Base-by-base conservation (phyloP, 805 yeast species). In the Yamadazyma olivae region DNA sequence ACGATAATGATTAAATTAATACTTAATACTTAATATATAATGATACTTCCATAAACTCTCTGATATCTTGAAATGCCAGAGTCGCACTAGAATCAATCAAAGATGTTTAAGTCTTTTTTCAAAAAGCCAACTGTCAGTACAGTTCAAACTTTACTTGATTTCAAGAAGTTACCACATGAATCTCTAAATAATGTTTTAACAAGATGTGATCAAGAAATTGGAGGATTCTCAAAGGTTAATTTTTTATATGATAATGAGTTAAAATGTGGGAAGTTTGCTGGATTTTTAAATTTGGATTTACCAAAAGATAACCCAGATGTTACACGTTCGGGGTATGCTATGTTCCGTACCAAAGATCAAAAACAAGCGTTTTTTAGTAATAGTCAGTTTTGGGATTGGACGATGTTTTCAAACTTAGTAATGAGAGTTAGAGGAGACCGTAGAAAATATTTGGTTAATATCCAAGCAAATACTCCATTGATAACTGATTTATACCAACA, bases 401-500 rank as follows among this genome's bases (percentile, higher is more conserved):
- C 79, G 13, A 66, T 67, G 20, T 81, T 61, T 55, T 70, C 71
- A 34, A 81, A 80, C 43, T 60, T 87, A 48, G 82, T 80, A 21
- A 52, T 87, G 53, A 64, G 86, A 36, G 87, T 85, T 12, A 75
- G 77, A 43, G 87, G 87, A 15, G 86, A 82, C 54, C 65, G 75
- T 38, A 63, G 95, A 39, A 81, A 81, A 57, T 87, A 83, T 57
- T 74, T 83, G 56, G 79, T 87, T 28, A 87, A 87, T 52, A 70
- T 87, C 33, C 95, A 87, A 61, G 81, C 91, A 12, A 87, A 85
- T 51, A 77, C 88, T 2, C 82, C 91, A 18, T 72, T 83, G 40
- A 73, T 79, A 8, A 82, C 91, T 2, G 95, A 87, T 58, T 63
- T 87, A 43, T 87, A 77, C 59, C 95, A 87, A 59, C 95, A 87